Evolutionary conservation across 345 rosid genomes (phyloP), one percentile per base, ranked within the genome.

Genomic region (Gossypium arboreum): DNA sequence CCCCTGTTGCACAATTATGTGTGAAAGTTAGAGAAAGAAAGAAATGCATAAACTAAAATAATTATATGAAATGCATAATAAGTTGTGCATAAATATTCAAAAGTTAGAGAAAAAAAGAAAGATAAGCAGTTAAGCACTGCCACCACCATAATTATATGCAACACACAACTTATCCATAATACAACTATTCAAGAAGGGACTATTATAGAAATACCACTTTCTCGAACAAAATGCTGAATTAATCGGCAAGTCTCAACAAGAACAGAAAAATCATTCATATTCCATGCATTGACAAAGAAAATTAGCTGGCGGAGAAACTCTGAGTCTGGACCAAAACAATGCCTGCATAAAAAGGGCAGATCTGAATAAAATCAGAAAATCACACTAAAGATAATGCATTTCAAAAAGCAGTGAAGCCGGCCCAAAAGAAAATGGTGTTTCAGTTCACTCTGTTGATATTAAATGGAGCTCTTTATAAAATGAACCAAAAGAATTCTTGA

Each of bases 251-350:
- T 81, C 87, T 86, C 90, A 85, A 85, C 87, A 29, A 96, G 93
- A 74, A 84, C 74, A 24, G 82, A 57, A 78, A 87, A 76, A 83
- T 93, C 98, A 70, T 76, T 83, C 58, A 64, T 77, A 75, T 88
- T 84, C 64, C 83, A 79, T 50, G 97, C 87, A 81, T 87, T 82
- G 75, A 90, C 86, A 87, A 92, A 90, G 80, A 93, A 96, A 74
- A 90, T 85, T 43, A 92, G 80, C 84, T 89, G 94, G 45, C 84
- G 84, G 60, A 96, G 90, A 83, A 93, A 96, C 75, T 80, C 86
- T 43, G 98, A 96, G 78, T 87, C 85, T 59, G 97, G 90, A 87
- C 90, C 94, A 80, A 96, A 96, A 81, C 88, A 93, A 84, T 78
- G 80, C 86, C 99, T 96, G 92, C 77, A 77, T 41, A 68, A 79